These are phyloP conservation scores for Trapa incisa DNA, from an alignment of 345 rosid genomes.

Conservation along the genomic window DNA sequence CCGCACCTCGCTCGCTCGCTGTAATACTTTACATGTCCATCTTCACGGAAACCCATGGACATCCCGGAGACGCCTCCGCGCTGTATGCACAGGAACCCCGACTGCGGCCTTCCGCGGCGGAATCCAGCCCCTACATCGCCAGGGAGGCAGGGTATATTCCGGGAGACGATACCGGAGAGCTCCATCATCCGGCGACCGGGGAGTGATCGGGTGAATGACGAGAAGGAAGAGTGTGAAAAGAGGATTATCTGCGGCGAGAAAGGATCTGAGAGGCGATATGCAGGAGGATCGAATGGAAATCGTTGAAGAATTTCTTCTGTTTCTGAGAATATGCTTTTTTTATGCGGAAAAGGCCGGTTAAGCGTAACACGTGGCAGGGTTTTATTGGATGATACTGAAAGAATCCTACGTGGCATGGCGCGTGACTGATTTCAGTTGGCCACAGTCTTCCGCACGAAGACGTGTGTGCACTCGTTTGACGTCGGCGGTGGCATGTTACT, in stretches of 20 bases:
- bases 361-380: slow-evolving; percentile 2
- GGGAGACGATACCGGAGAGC: slow-evolving; percentile 16
- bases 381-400: not conserved
- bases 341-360: not conserved
- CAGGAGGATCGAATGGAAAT: not conserved
- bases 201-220: not conserved
- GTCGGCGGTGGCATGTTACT: not conserved
- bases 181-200: slow-evolving; percentile 3
- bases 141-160: slow-evolving; percentile 9
- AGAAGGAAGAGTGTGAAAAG: not conserved
- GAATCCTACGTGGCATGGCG: slow-evolving; percentile 8
- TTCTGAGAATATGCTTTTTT: not conserved
- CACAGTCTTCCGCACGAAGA: slow-evolving; percentile 19
- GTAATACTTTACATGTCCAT: slow-evolving; percentile 30
- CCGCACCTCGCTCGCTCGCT: slow-evolving; percentile 16
- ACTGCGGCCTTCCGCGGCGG: not conserved
- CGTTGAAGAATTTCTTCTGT: not conserved
- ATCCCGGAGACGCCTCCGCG: slow-evolving; percentile 1
- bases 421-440: slow-evolving; percentile 15
- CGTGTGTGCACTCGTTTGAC: slow-evolving; percentile 14
- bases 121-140: not conserved
- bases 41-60: slow-evolving; percentile 23
- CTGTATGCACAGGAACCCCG: not conserved
- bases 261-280: not conserved
- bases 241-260: not conserved